phyloP scores from a whole-genome alignment of 352 stramenopile genomes.

The Pelagophyceae sp. region DNA sequence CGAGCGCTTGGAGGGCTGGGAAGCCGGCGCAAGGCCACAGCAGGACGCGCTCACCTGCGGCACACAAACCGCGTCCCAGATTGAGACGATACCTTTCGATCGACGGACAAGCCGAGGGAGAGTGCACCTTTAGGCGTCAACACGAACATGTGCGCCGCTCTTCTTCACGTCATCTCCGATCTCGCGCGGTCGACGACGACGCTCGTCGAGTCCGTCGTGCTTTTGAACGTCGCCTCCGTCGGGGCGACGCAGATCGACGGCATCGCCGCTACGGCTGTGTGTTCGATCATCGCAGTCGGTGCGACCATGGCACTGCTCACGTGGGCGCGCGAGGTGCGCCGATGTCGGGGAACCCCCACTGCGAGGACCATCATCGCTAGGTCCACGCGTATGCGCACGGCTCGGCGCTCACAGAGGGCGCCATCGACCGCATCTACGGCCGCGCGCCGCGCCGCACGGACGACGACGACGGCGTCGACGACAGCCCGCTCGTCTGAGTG shows the following conservation, averaged over 20 bases:
- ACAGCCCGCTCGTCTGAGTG: too few species aligned
- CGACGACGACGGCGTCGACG: too few species aligned
- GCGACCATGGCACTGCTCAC: not conserved
- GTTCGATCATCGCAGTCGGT: not conserved
- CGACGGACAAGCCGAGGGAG: not conserved
- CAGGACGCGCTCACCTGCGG: not conserved
- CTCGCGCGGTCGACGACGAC: conserved; percentile 20
- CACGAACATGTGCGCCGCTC: conserved; percentile 21
- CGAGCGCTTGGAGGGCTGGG: not conserved
- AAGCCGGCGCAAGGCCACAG: not conserved
- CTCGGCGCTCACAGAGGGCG: too few species aligned
- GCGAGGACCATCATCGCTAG: too few species aligned
- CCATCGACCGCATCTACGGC: too few species aligned
- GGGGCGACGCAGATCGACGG: not conserved
- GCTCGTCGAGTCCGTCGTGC: conserved; percentile 19
- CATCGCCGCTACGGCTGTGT: not conserved
- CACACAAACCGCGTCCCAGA: not conserved
- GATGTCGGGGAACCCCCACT: too few species aligned
- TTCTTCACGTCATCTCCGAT: conserved; percentile 20
- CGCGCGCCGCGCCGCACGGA: too few species aligned
- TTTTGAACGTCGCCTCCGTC: not conserved
- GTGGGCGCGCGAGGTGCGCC: not conserved
- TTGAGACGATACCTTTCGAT: not conserved
- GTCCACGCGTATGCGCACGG: too few species aligned
- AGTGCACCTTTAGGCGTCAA: not conserved